Base-by-base conservation (phyloP, 352 stramenopile species). In the Halophytophthora batemanensis region DNA sequence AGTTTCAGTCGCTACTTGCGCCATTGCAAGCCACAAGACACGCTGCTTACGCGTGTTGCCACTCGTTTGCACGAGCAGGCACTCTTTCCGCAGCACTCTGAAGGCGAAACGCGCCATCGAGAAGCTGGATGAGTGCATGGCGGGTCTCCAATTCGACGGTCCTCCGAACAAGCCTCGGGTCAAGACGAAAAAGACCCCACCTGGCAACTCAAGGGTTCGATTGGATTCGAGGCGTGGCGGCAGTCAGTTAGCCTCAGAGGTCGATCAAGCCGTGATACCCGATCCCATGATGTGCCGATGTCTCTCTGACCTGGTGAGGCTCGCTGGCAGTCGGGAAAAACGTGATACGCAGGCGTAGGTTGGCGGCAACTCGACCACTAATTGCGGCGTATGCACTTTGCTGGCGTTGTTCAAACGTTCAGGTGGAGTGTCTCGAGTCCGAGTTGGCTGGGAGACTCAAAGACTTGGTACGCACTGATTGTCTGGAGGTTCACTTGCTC, bases 241-340 rank as follows among this genome's bases (percentile, higher is more conserved):
- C 12, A 36, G 54, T 17, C 42, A 48, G 11, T 23, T 10, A 2
- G 12, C n/a, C 1, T 2, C 29, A 29, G 29, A 36, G 2, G 21
- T 53, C 2, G 45, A 61, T 0, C 31, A 64, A 18, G 12, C 17
- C 6, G 29, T 12, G 2, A 53, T 60, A n/a, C 52, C 62, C 1
- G 69, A 82, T 42, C 68, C 59, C 18, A 66, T 74, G 45, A 35
- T 74, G 21, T 78, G 54, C 45, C 52, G 64, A 49, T 59, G 36
- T 34, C 61, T 82, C 0, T 61, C 56, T 1, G 59, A 69, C 14
- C 17, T 81, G 70, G 67, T 74, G 3, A 8, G 1, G 7, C 19
- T 45, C 6, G 1, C n/a, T 50, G 45, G 21, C 13, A 14, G 43
- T 2, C 31, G 13, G 2, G 6, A 11, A 34, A 14, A 8, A 14